Percentiles rank a stretch among this genome's conserved stretches.
Evolutionary conservation across 2,329 filamentous ascomycete genomes (phyloP).

Genomic region (Lachnellula suecica): DNA sequence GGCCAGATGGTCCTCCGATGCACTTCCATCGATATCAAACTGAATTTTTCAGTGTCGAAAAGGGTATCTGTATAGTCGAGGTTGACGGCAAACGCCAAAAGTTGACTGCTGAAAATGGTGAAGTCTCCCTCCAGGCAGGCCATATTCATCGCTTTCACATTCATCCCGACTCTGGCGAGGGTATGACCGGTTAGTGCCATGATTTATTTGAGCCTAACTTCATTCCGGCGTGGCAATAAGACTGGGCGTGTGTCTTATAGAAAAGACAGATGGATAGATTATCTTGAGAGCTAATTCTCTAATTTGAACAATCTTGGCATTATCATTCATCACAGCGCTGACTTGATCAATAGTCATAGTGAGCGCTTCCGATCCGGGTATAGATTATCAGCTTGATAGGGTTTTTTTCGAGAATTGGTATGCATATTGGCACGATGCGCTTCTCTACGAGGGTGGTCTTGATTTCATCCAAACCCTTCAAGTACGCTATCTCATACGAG

Average conservation of each 20-base stretch:
- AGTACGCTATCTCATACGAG: too few species aligned
- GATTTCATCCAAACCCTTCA: conserved; percentile 36
- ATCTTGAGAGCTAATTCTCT: too few species aligned
- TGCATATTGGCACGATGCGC: conserved; percentile 21
- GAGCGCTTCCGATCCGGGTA: conserved; percentile 26
- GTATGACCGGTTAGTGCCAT: conserved; percentile 20
- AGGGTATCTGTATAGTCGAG: conserved; percentile 32
- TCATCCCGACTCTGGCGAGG: conserved; percentile 18
- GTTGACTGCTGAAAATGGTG: conserved; percentile 30
- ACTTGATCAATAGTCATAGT: too few species aligned
- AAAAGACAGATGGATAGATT: too few species aligned
- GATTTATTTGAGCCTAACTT: too few species aligned
- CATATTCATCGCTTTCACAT: conserved; percentile 29
- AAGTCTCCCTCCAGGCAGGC: conserved; percentile 23
- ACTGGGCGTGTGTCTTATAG: too few species aligned
- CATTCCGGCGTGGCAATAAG: too few species aligned
- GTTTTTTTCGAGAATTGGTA: conserved; percentile 41
- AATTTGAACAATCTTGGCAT: too few species aligned
- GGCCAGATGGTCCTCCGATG: conserved; percentile 12
- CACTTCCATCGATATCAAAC: conserved; percentile 36
- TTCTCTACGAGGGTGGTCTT: conserved; percentile 28
- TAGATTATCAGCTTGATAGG: conserved; percentile 32
- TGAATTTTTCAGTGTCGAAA: conserved; percentile 32
- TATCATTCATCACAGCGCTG: too few species aligned
- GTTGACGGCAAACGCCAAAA: conserved; percentile 26